Evolutionary conservation across 257 asterid species (phyloP), one percentile per base, ranked within the genome.

Genomic region (Verbascum thapsus): DNA sequence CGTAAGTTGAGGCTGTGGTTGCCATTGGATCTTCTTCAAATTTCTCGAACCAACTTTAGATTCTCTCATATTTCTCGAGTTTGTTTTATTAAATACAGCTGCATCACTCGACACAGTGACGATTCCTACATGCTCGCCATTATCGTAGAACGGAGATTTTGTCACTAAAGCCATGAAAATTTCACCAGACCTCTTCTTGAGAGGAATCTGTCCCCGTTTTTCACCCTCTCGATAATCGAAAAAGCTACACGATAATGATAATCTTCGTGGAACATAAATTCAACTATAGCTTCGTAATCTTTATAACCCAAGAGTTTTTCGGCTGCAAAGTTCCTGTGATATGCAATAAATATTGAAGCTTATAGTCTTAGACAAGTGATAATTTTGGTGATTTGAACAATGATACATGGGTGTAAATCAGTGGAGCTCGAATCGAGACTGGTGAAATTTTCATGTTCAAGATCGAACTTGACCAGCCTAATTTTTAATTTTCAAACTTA

Each of bases 61-160:
- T 30, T 63, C 79, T n/a, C n/a, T n/a, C n/a, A n/a, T n/a, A n/a
- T n/a, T n/a, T n/a, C n/a, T n/a, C n/a, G n/a, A n/a, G n/a, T n/a
- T 63, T 30, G 72, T 53, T 49, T 51, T 49, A 67, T 81, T 85
- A 60, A 85, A 78, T 15, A 85, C 73, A 55, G 84, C 54, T 20
- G 87, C 95, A 76, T 88, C 94, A 61, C 86, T 79, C 17, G 98
- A 85, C 23, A 87, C 88, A 32, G 85, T 85, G 75, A 90, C 66
- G 10, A 83, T 66, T 6, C 94, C 91, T 3, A 74, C 79, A 56
- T 78, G 79, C 77, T 80, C 85, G 19, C 78, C 85, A 22, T 85
- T 85, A 72, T 90, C 96, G 49, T 85, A 85, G 63, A 80, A 58
- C 38, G 82, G 95, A 34, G 75, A 83, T 71, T 80, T 80, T 8